Conservation (phyloP, 177 flowering plant genomes). For the Vitis hybrid region DNA sequence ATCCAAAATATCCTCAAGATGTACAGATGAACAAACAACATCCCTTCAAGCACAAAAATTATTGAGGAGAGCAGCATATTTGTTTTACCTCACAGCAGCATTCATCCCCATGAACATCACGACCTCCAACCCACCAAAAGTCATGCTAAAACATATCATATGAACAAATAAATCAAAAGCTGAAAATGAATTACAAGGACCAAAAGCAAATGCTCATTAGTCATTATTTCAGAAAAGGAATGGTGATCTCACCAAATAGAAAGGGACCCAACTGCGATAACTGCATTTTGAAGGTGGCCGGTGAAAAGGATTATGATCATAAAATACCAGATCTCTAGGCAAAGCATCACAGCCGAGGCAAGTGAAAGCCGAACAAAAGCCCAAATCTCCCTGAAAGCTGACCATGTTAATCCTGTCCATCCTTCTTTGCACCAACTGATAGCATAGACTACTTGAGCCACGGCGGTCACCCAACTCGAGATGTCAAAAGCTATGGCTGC, state of each 20-base stretch:
- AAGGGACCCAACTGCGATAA: slow-evolving; percentile 23
- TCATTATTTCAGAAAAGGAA: neutral
- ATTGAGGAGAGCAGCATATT: neutral
- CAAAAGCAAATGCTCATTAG: too few species aligned
- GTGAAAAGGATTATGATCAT: slow-evolving; percentile 13
- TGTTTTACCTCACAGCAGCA: slow-evolving; percentile 58
- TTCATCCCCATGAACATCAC: slow-evolving; percentile 65
- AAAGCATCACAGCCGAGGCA: slow-evolving; percentile 27
- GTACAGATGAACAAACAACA: too few species aligned
- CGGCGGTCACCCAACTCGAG: slow-evolving; percentile 11
- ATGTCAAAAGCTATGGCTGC: slow-evolving; percentile 26
- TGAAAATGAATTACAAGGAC: too few species aligned
- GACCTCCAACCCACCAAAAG: slow-evolving; percentile 46
- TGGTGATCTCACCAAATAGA: slow-evolving; percentile 32
- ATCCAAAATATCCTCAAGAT: neutral
- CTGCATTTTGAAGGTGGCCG: slow-evolving; percentile 19
- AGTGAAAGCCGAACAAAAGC: slow-evolving; percentile 19
- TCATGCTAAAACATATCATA: slow-evolving; percentile 43
- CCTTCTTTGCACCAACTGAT: slow-evolving; percentile 19
- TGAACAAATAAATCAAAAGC: neutral
- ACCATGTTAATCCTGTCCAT: slow-evolving; percentile 22
- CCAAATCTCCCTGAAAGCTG: slow-evolving; percentile 16
- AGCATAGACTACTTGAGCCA: slow-evolving; percentile 11
- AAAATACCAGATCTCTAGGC: slow-evolving; percentile 22
- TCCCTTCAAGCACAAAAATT: neutral